Base-by-base conservation (phyloP, 192 early-diverging fungal genomes). In the Linnemannia hyalina region DNA sequence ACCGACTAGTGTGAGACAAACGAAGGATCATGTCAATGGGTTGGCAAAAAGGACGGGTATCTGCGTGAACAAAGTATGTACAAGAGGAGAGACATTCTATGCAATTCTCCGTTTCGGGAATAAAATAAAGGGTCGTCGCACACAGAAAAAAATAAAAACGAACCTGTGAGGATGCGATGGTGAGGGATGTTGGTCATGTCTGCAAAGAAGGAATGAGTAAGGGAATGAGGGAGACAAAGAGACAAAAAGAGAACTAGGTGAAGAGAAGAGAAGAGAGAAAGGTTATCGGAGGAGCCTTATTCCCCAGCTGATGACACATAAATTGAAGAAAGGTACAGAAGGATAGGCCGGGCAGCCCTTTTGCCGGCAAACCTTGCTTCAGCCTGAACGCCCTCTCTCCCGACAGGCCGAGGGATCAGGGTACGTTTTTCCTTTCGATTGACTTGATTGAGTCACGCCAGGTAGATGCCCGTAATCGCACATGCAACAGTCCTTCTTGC, bases 1-100 rank as follows among this genome's bases (percentile, higher is more conserved):
- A 65, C 95, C 95, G n/a, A 95, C 91, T 92, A 69, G 46, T 44
- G 54, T 44, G 9, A 1, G 40, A 38, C 7, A 70, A 18, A 16
- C 16, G 22, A 70, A 41, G 69, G 69, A 41, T 52, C 20, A 52
- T 52, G 49, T 52, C 16, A 52, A 52, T 18, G 18, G 49, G 10
- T 3, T 46, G 13, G 44, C 10, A 13, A 1, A 7, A 15, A 46
- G 44, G 44, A 46, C 38, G 44, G 49, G 49, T 22, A 52, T 18
- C 49, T 52, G 15, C 49, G 5, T 52, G 49, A 22, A 52, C 49
- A 52, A 52, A 20, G 49, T 18, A 16, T 52, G 29, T 32, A 32
- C 11, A 65, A 32, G 60, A 32, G 60, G 60, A 65, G 11, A 23
- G 60, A 65, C 4, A 65, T 26, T 65, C 46, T 18, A 47, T 73